Evolutionary conservation across 148 eudicot genomes (phyloP), one percentile per base, ranked within the genome.

Genomic region (Amaranthus palmeri): DNA sequence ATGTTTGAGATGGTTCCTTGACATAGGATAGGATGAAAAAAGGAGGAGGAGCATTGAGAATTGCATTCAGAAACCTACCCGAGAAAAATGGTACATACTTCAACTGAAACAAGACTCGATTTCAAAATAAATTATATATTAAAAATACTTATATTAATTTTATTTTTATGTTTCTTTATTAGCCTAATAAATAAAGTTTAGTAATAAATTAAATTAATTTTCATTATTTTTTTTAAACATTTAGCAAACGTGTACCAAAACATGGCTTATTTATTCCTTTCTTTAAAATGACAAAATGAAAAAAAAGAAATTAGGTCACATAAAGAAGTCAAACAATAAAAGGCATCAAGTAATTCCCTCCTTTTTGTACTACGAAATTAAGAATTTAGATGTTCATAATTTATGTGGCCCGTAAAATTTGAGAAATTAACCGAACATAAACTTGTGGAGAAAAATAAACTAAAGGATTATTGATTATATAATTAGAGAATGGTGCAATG

Each of bases 301-400:
- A 50, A 67, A 48, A 69, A 52, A 58, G 47, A 53, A 43, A 57
- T 10, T 67, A 36, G 53, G 53, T 66, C 65, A 25, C 64, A 64
- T 62, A 42, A 59, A 67, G 25, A 72, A 72, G 80, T 77, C 76
- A 77, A 77, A 71, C 72, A 68, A 76, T 77, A 77, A 77, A 77
- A 72, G 72, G 71, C 75, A 57, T n/a, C 54, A 66, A 59, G 76
- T 77, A 66, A 72, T 59, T 67, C 65, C 50, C n/a, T 64, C 25
- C 41, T 77, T 72, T 47, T 72, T 51, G 61, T 42, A 55, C 41
- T 72, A 56, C 54, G 46, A 73, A 18, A 47, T 54, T 42, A 57
- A 57, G 75, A 67, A 71, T 52, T 64, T 57, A 9, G 8, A 14
- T 73, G 69, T 46, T 54, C 61, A 67, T 67, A 59, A 49, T 72